Conservation (phyloP, 2,329 filamentous ascomycete genomes). For the Xylariales sp. region DNA sequence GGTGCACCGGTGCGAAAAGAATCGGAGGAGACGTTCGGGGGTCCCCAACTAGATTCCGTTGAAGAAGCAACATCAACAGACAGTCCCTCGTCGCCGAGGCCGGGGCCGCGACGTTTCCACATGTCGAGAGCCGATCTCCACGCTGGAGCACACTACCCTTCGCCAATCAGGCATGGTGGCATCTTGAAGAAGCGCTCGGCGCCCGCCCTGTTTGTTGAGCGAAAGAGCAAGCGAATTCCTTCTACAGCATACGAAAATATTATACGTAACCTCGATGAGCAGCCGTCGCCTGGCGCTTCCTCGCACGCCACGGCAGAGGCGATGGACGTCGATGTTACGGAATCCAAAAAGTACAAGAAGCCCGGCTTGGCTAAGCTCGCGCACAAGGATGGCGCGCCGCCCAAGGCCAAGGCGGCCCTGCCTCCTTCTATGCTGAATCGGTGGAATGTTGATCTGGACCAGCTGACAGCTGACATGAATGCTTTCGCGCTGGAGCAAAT, state of each 20-base stretch:
- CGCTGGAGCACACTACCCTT: conserved; percentile 15
- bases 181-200: conserved; percentile 37
- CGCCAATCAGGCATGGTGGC: conserved; percentile 19
- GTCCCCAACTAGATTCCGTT: too few species aligned
- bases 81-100: too few species aligned
- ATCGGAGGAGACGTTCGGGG: conserved; percentile 6
- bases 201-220: conserved; percentile 53
- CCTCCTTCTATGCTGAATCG: conserved; percentile 23
- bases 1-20: neutral
- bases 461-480: conserved; percentile 25
- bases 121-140: conserved; percentile 45
- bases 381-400: conserved; percentile 11
- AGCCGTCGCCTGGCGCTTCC: neutral
- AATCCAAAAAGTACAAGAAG: conserved; percentile 26
- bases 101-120: conserved; percentile 52
- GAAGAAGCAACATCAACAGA: conserved; percentile 20
- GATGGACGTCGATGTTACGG: conserved; percentile 18
- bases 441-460: conserved; percentile 33
- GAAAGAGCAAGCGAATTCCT: conserved; percentile 31
- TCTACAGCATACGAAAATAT: conserved; percentile 14
- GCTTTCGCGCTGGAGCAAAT: conserved; percentile 55
- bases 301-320: conserved; percentile 5
- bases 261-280: conserved; percentile 8
- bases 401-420: conserved; percentile 17
- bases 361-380: conserved; percentile 25